These are phyloP conservation scores for Penicillium canariense DNA, from an alignment of 495 filamentous ascomycete genomes.

Conservation along the genomic window DNA sequence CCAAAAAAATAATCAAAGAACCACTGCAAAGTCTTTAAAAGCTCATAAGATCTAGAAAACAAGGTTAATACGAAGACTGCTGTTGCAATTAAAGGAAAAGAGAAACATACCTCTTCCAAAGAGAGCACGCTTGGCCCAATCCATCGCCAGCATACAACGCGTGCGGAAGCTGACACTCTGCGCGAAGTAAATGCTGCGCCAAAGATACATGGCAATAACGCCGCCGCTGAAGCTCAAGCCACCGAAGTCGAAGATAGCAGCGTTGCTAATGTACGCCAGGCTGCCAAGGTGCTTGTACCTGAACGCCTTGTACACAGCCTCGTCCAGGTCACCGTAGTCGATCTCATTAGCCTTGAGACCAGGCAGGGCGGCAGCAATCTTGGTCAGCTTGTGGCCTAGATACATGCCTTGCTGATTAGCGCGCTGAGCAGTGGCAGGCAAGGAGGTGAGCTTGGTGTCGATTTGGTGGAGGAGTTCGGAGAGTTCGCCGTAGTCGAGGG, in stretches of 20 bases:
- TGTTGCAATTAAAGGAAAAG: neutral
- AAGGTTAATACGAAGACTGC: neutral
- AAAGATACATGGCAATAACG: constrained; percentile 91
- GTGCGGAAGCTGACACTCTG: constrained; percentile 95
- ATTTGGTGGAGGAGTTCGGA: constrained; percentile 85
- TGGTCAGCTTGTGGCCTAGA: constrained; percentile 90
- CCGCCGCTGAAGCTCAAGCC: constrained; percentile 82
- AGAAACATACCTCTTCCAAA: constrained; percentile 85
- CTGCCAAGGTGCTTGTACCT: constrained; percentile 91
- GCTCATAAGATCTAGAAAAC: constrained; percentile 60
- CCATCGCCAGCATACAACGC: constrained; percentile 89
- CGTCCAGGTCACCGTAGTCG: constrained; percentile 85
- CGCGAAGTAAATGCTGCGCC: constrained; percentile 96
- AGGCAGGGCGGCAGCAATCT: constrained; percentile 74
- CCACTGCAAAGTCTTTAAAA: constrained; percentile 51
- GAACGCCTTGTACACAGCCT: constrained; percentile 92
- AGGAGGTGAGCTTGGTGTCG: constrained; percentile 80
- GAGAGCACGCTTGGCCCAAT: constrained; percentile 92
- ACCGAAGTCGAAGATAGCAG: constrained; percentile 85
- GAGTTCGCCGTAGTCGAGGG: constrained; percentile 90
- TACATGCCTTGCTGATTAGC: constrained; percentile 97
- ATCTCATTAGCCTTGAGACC: constrained; percentile 79
- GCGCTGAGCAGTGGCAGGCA: constrained; percentile 91
- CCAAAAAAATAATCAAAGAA: neutral
- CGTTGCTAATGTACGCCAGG: constrained; percentile 94